Conservation (phyloP, 2,329 filamentous ascomycete species). For the Triangularia verruculosa region DNA sequence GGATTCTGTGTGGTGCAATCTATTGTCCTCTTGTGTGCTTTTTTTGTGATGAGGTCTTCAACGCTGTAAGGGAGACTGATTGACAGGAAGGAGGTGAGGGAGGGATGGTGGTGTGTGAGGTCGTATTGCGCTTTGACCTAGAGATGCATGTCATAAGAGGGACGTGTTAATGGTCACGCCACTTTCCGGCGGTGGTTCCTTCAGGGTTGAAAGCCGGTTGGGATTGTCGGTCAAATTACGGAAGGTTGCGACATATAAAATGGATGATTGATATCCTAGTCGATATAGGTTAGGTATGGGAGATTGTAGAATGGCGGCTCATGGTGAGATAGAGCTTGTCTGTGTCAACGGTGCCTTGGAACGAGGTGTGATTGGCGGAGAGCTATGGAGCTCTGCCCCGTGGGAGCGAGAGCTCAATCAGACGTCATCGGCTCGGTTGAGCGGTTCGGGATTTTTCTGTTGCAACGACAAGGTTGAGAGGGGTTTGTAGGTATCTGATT, state of each 20-base stretch:
- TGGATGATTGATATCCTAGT: not conserved
- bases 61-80: not conserved
- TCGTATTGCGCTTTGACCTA: slow-evolving; percentile 7
- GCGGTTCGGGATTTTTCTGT: not conserved
- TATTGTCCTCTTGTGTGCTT: slow-evolving; percentile 1
- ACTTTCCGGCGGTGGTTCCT: too few relatives aligned
- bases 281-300: not conserved
- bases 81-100: not conserved
- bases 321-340: not conserved
- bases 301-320: not conserved
- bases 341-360: not conserved
- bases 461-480: not conserved
- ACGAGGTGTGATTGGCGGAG: not conserved
- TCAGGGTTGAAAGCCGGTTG: not conserved
- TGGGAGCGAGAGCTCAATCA: not conserved
- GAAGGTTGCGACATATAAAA: not conserved
- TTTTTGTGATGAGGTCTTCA: not conserved
- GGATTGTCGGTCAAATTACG: not conserved
- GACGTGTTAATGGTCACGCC: not conserved
- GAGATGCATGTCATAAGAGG: slow-evolving; percentile 1
- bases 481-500: not conserved
- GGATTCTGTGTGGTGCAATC: slow-evolving; percentile 5
- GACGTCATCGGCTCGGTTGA: not conserved
- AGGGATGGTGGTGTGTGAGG: not conserved
- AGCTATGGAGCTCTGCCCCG: slow-evolving; percentile 9